These are phyloP conservation scores for Hypoxylon sp. DNA, from an alignment of 2,329 filamentous ascomycete genomes.

Conservation along the genomic window DNA sequence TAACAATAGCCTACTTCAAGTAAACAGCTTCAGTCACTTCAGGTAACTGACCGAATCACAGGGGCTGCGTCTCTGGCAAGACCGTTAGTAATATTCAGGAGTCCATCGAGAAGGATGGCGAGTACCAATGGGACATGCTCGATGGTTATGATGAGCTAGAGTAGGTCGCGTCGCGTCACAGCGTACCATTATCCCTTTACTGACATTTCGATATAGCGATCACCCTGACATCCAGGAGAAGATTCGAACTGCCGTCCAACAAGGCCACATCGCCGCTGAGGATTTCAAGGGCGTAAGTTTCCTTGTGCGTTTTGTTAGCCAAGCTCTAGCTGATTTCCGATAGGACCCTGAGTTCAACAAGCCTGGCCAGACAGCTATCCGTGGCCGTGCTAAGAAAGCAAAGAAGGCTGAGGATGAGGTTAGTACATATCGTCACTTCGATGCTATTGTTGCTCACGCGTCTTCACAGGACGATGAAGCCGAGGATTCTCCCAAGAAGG, in stretches of 20 bases:
- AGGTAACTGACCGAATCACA: slow-evolving; percentile 55
- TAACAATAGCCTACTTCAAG: neutral
- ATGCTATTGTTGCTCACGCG: slow-evolving; percentile 18
- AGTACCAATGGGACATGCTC: slow-evolving; percentile 74
- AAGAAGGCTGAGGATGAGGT: slow-evolving; percentile 56
- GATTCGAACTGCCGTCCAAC: slow-evolving; percentile 77
- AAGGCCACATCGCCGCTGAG: slow-evolving; percentile 85
- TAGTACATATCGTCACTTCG: slow-evolving; percentile 35
- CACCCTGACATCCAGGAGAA: slow-evolving; percentile 78
- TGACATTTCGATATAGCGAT: slow-evolving; percentile 53
- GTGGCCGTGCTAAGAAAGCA: slow-evolving; percentile 58
- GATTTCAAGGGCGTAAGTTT: slow-evolving; percentile 89
- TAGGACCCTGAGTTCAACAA: slow-evolving; percentile 83
- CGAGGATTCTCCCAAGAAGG: slow-evolving; percentile 53
- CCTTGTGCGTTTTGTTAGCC: slow-evolving; percentile 13
- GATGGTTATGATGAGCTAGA: slow-evolving; percentile 85
- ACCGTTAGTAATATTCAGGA: slow-evolving; percentile 77
- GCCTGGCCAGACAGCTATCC: slow-evolving; percentile 76
- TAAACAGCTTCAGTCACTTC: slow-evolving; percentile 11
- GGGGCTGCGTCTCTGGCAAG: slow-evolving; percentile 89
- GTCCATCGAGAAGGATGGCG: slow-evolving; percentile 63
- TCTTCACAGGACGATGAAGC: slow-evolving; percentile 43
- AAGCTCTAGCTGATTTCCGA: slow-evolving; percentile 30
- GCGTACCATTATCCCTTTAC: neutral
- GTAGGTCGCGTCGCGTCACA: slow-evolving; percentile 55